Evolutionary conservation across 2,329 filamentous ascomycete species (phyloP).

Genomic region (Botryotinia globosa): DNA sequence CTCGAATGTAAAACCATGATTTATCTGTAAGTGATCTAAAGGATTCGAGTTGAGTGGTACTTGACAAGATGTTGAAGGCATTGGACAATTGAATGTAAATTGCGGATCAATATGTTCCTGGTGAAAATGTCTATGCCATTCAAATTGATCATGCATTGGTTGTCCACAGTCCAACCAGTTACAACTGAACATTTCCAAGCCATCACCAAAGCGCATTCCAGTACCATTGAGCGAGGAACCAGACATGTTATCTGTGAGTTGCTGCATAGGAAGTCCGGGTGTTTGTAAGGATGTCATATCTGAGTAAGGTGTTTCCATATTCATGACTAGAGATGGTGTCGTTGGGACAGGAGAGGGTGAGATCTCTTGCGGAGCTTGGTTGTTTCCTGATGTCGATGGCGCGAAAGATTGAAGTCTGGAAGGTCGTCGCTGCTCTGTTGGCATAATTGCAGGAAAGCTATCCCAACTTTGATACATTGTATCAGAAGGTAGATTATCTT

Average conservation of each 20-base stretch:
- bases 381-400: not conserved
- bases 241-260: not conserved
- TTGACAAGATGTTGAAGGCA: slow-evolving; percentile 31
- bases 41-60: slow-evolving; percentile 29
- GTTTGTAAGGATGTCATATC: not conserved
- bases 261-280: not conserved
- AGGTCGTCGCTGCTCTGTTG: not conserved
- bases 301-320: slow-evolving; percentile 13
- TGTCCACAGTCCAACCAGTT: slow-evolving; percentile 34
- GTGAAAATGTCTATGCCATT: slow-evolving; percentile 34
- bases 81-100: slow-evolving; percentile 34
- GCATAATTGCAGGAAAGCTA: slow-evolving; percentile 16
- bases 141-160: slow-evolving; percentile 27
- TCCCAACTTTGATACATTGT: slow-evolving; percentile 19
- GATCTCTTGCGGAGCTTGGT: not conserved
- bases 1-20: slow-evolving; percentile 35
- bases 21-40: slow-evolving; percentile 32
- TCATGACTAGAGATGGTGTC: slow-evolving; percentile 28
- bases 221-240: slow-evolving; percentile 17
- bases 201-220: slow-evolving; percentile 26
- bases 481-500: slow-evolving; percentile 12
- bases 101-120: slow-evolving; percentile 35
- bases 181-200: slow-evolving; percentile 27
- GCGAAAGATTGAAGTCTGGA: not conserved
- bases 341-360: slow-evolving; percentile 22